These are phyloP conservation scores for Globisporangium nagaii DNA, from an alignment of 352 stramenopile species.

Conservation along the genomic window DNA sequence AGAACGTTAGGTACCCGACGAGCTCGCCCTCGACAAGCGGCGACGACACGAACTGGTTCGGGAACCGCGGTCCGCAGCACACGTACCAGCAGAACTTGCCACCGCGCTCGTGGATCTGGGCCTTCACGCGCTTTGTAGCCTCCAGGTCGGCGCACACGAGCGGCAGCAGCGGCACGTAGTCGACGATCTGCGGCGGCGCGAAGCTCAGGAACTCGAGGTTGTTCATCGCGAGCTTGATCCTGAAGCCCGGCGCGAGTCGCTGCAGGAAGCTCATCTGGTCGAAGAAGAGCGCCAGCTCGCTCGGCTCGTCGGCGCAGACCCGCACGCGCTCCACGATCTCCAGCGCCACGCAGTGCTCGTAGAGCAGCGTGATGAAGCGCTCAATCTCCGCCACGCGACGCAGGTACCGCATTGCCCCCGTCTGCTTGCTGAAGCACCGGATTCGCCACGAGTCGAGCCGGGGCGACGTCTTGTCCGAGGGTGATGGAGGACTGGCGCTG, in stretches of 20 bases:
- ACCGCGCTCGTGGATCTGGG: constrained; percentile 47
- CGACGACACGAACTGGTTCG: constrained; percentile 79
- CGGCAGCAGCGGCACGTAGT: constrained; percentile 66
- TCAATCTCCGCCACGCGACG: constrained; percentile 51
- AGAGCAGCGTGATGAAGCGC: constrained; percentile 55
- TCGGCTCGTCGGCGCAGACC: constrained; percentile 68
- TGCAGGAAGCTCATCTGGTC: constrained; percentile 62
- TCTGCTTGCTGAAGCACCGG: constrained; percentile 49
- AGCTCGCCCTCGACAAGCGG: constrained; percentile 67
- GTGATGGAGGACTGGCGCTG: neutral
- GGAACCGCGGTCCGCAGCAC: constrained; percentile 62
- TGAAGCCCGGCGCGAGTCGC: constrained; percentile 54
- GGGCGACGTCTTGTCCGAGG: neutral
- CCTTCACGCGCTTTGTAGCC: constrained; percentile 40
- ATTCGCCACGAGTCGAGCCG: constrained; percentile 67
- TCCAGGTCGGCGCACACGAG: constrained; percentile 61
- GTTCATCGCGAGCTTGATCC: constrained; percentile 73
- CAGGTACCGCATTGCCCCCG: constrained; percentile 56
- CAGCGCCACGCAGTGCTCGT: constrained; percentile 54
- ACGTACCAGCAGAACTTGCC: constrained; percentile 77
- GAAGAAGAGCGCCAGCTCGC: constrained; percentile 46
- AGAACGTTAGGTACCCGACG: constrained; percentile 70
- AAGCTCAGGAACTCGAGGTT: constrained; percentile 67
- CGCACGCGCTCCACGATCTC: constrained; percentile 57
- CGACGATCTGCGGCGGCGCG: constrained; percentile 55